These are phyloP conservation scores for Colletotrichum acutatum DNA, from an alignment of 2,329 filamentous ascomycete species.

Conservation along the genomic window DNA sequence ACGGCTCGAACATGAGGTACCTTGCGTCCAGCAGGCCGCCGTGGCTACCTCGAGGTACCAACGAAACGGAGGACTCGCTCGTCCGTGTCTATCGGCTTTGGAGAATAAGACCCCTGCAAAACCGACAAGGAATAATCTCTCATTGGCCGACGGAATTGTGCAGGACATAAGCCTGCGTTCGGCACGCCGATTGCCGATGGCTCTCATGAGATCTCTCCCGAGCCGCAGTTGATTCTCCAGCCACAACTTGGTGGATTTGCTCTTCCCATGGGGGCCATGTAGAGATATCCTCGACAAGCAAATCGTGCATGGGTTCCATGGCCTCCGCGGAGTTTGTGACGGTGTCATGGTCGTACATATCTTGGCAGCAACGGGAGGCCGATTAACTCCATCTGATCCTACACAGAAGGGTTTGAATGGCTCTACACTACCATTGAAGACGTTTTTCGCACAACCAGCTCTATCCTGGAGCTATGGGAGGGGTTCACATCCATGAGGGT, in stretches of 20 bases:
- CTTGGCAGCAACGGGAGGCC: background rate
- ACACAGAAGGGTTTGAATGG: no score
- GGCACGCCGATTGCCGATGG: conserved; percentile 3
- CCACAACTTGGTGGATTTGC: background rate
- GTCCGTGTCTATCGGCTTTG: conserved; percentile 6
- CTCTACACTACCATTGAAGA: background rate
- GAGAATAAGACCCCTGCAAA: conserved; percentile 2
- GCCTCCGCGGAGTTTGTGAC: background rate
- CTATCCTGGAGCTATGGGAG: background rate
- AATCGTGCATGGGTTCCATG: background rate
- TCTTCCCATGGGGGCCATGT: background rate
- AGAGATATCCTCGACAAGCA: background rate
- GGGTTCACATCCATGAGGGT: background rate
- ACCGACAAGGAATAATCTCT: conserved; percentile 8
- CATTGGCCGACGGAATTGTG: background rate
- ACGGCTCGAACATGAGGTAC: no score
- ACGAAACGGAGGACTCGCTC: background rate
- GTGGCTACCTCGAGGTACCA: no score
- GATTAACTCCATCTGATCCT: background rate
- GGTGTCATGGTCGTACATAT: background rate
- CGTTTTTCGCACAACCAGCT: background rate
- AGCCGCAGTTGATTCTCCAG: background rate
- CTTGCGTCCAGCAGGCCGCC: no score
- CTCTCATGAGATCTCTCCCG: background rate
- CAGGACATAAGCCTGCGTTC: background rate